Conservation (phyloP, 2,329 filamentous ascomycete genomes). For the Colletotrichum destructivum region DNA sequence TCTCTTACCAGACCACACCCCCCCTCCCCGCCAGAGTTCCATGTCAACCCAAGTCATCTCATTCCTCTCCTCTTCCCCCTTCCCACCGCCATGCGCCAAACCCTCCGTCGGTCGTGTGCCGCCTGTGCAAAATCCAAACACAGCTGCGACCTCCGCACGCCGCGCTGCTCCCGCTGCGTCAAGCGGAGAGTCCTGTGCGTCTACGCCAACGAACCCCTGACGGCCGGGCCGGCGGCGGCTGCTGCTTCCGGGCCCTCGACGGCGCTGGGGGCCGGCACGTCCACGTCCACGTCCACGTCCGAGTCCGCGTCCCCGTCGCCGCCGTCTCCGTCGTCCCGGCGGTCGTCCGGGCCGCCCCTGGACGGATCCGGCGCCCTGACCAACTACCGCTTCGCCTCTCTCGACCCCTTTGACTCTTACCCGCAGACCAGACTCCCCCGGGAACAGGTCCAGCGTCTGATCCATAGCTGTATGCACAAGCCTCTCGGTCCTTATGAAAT, state of each 20-base stretch:
- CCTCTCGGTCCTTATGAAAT: not conserved
- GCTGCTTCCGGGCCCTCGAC: not conserved
- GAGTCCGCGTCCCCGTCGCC: not conserved
- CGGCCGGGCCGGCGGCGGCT: slow-evolving; percentile 43
- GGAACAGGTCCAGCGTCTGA: slow-evolving; percentile 67
- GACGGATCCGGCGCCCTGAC: slow-evolving; percentile 42
- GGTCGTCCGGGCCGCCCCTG: slow-evolving; percentile 1
- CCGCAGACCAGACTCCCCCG: slow-evolving; percentile 67
- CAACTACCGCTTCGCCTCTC: slow-evolving; percentile 51
- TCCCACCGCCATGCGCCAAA: slow-evolving; percentile 62
- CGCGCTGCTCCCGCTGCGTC: slow-evolving; percentile 68
- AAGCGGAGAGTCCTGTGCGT: slow-evolving; percentile 63
- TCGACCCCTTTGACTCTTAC: slow-evolving; percentile 72
- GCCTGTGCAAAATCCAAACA: slow-evolving; percentile 70
- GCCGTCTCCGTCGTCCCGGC: not conserved
- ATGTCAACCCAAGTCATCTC: slow-evolving; percentile 6
- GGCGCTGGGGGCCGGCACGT: slow-evolving; percentile 7
- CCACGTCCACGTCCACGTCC: too few relatives aligned
- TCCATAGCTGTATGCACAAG: slow-evolving; percentile 65
- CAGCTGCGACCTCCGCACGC: slow-evolving; percentile 68
- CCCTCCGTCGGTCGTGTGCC: slow-evolving; percentile 70
- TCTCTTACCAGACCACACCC: not conserved
- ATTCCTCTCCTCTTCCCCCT: too few relatives aligned
- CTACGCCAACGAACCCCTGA: slow-evolving; percentile 69
- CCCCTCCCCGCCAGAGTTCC: not conserved